These are phyloP conservation scores for Alternaria brassicicola DNA, from an alignment of 2,329 filamentous ascomycete species.

Conservation along the genomic window DNA sequence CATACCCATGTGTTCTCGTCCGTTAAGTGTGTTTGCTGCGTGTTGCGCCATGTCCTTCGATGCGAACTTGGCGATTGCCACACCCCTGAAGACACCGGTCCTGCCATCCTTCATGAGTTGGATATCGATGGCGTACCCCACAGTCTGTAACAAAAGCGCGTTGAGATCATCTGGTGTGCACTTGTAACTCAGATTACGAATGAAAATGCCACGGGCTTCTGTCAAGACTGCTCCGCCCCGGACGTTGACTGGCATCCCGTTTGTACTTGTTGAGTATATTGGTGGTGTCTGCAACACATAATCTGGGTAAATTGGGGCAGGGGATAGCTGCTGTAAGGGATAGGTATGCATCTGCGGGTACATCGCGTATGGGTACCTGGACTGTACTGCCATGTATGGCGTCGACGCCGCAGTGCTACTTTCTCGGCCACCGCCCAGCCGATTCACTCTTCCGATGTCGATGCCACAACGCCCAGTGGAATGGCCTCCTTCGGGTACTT, in stretches of 20 bases:
- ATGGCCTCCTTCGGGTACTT: constrained; percentile 32
- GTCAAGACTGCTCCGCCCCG: constrained; percentile 44
- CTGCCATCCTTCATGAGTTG: constrained; percentile 34
- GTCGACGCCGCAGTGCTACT: constrained; percentile 10
- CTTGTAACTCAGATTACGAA: constrained; percentile 41
- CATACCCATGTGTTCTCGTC: constrained; percentile 38
- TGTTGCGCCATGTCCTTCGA: constrained; percentile 40
- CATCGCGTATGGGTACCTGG: constrained; percentile 30
- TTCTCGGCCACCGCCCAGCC: constrained; percentile 16
- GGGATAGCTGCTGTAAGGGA: constrained; percentile 10
- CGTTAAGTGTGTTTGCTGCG: constrained; percentile 37
- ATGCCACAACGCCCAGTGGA: constrained; percentile 41
- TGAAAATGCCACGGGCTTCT: constrained; percentile 48
- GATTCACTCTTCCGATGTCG: constrained; percentile 35
- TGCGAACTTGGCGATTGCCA: constrained; percentile 42
- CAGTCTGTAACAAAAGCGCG: constrained; percentile 34
- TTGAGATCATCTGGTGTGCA: constrained; percentile 34
- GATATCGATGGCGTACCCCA: constrained; percentile 32
- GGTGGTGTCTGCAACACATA: constrained; percentile 25
- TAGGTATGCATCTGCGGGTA: constrained; percentile 32
- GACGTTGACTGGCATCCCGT: constrained; percentile 47
- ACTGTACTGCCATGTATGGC: constrained; percentile 26
- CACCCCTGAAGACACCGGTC: constrained; percentile 39
- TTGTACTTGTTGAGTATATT: constrained; percentile 39
- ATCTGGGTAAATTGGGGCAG: constrained; percentile 25